Percentiles rank a stretch among this genome's conserved stretches.
These are phyloP conservation scores for Crithidia mellificae DNA, from an alignment of 208 protist genomes.

Conservation along the genomic window DNA sequence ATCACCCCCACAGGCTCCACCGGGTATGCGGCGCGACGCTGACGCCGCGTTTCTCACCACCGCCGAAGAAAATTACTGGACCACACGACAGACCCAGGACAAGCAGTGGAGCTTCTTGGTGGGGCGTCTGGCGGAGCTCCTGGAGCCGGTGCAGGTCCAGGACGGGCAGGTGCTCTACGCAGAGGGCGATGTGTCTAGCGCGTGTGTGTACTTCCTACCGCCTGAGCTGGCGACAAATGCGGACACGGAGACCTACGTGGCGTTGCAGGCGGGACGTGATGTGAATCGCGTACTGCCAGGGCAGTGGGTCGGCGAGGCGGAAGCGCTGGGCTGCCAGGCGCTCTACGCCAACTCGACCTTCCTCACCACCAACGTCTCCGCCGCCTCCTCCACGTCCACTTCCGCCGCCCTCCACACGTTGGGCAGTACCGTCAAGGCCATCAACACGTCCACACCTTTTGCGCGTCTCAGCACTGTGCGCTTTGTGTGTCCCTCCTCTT, in stretches of 20 bases:
- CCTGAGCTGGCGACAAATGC: slow-evolving; percentile 10
- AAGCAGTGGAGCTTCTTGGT: slow-evolving; percentile 40
- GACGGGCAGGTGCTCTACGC: slow-evolving; percentile 24
- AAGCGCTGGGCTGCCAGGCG: slow-evolving; percentile 33
- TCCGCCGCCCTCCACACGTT: not conserved
- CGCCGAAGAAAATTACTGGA: slow-evolving; percentile 47
- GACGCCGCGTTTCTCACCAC: slow-evolving; percentile 39
- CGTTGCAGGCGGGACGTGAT: slow-evolving; percentile 1
- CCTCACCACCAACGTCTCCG: not conserved
- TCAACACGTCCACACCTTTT: not conserved
- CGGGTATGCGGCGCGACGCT: slow-evolving; percentile 3
- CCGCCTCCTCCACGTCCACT: not conserved
- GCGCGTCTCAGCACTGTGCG: slow-evolving; percentile 26
- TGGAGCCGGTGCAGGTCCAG: slow-evolving; percentile 15
- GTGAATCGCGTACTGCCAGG: slow-evolving; percentile 27
- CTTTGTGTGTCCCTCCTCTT: too few species aligned
- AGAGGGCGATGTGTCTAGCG: slow-evolving; percentile 16
- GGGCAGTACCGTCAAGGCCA: not conserved
- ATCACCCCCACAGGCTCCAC: slow-evolving; percentile 25
- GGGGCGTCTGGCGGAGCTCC: slow-evolving; percentile 26
- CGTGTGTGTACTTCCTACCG: slow-evolving; percentile 43
- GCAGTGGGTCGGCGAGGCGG: slow-evolving; percentile 51
- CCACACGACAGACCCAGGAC: slow-evolving; percentile 27
- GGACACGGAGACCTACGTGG: slow-evolving; percentile 2
- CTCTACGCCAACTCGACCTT: slow-evolving; percentile 11